Percentiles rank a stretch among this genome's conserved stretches.
Evolutionary conservation across 805 yeast genomes (phyloP).

Genomic region (Wickerhamiella australiensis): DNA sequence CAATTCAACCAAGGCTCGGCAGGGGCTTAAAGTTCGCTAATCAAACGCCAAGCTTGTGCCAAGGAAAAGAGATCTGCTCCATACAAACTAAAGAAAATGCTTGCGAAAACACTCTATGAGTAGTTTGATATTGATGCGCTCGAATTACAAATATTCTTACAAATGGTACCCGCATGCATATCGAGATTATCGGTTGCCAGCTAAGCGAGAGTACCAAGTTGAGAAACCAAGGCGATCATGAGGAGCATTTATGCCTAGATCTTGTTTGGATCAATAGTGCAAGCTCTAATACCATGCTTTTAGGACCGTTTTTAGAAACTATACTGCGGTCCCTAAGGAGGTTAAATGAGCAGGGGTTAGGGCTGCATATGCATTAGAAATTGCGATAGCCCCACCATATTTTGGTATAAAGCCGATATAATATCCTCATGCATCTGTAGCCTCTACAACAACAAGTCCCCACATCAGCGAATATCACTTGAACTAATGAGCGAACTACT

Average conservation of each 20-base stretch:
- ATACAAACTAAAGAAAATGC: too few relatives aligned
- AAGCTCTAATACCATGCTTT: too few relatives aligned
- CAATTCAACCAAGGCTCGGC: too few relatives aligned
- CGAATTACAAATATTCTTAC: neutral
- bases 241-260: too few relatives aligned
- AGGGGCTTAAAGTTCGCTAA: neutral
- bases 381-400: neutral
- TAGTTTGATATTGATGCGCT: too few relatives aligned
- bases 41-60: neutral
- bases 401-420: neutral
- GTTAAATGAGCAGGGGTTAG: neutral
- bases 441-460: too few relatives aligned
- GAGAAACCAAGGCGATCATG: too few relatives aligned
- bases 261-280: too few relatives aligned
- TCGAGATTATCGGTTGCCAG: neutral
- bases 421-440: neutral
- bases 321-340: too few relatives aligned
- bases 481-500: neutral
- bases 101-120: too few relatives aligned
- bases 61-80: too few relatives aligned
- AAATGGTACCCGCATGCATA: neutral
- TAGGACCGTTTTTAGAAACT: too few relatives aligned
- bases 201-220: neutral
- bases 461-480: neutral
- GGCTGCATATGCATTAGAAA: neutral